Base-by-base conservation (phyloP, 331 rosid genomes). In the Rosa hybrid region DNA sequence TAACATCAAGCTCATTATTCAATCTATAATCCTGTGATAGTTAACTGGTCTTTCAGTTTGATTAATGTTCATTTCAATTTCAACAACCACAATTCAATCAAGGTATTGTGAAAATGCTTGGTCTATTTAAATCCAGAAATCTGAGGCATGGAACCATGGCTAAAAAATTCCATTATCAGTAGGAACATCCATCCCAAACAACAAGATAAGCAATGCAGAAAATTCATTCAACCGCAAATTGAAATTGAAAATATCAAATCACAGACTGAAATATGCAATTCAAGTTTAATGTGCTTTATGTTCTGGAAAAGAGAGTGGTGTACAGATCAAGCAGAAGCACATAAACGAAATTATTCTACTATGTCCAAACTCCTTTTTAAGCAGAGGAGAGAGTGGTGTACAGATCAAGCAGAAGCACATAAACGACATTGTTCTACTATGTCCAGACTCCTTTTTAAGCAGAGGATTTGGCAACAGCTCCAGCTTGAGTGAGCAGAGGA, bases 401-500 rank as follows among this genome's bases (percentile, higher is more conserved):
- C 45, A 60, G 12, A 77, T 51, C 49, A 78, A 51, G 57, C 30
- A 51, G 38, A 74, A 60, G 60, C 54, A 72, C 68, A 14, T 30
- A 20, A 64, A 25, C 44, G 38, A 45, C 14, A 48, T 34, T 63
- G 54, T 46, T 75, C 16, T 41, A 41, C 3, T 63, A 20, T 27
- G 12, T 21, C 72, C 41, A 12, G 51, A 60, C 77, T 46, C 21
- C 71, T 78, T 16, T 83, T 74, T 34, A 89, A 18, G 89, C 79
- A 76, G 93, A 11, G 42, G 87, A 7, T 51, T 65, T 39, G n/a
- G 86, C 74, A 80, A 81, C 48, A 50, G 90, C 97, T 82, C 94
- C 97, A 27, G 92, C 96, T 60, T 88, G 79, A 23, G 89, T 80
- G 76, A 95, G 83, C 67, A 93, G 83, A 72, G 98, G 86, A 12